Conservation (phyloP, 2,329 filamentous ascomycete species). For the Aspergillus unguis region DNA sequence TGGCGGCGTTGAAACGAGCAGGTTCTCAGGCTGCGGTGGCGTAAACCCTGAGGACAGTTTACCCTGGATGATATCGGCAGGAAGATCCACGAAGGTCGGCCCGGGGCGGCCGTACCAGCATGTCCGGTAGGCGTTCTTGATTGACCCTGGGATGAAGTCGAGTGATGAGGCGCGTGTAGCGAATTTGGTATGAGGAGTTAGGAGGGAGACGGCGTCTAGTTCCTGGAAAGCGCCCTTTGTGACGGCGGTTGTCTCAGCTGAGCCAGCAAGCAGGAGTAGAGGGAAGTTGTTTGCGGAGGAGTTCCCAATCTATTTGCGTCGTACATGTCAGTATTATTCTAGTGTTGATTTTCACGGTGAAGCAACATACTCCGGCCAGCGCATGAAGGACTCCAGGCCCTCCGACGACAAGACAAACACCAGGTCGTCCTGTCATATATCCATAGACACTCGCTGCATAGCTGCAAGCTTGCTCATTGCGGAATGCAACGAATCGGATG, state of each 20-base stretch:
- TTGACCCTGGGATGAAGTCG: slow-evolving; percentile 46
- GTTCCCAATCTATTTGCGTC: slow-evolving; percentile 43
- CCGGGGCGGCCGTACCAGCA: slow-evolving; percentile 56
- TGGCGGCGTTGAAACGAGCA: slow-evolving; percentile 39
- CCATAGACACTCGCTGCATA: slow-evolving; percentile 60
- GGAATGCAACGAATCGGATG: slow-evolving; percentile 57
- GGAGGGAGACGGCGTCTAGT: slow-evolving; percentile 52
- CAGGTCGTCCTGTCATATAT: slow-evolving; percentile 55
- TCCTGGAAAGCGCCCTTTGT: slow-evolving; percentile 58
- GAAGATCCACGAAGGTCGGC: slow-evolving; percentile 53
- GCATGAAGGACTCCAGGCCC: slow-evolving; percentile 58
- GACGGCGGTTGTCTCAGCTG: slow-evolving; percentile 50
- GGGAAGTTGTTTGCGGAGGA: slow-evolving; percentile 55
- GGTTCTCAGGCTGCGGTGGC: slow-evolving; percentile 27
- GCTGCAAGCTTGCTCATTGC: slow-evolving; percentile 58
- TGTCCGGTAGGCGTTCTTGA: slow-evolving; percentile 52
- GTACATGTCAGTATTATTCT: not conserved
- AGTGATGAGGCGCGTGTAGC: slow-evolving; percentile 46
- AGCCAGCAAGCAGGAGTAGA: slow-evolving; percentile 53
- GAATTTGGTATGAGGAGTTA: slow-evolving; percentile 54
- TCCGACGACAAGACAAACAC: slow-evolving; percentile 58
- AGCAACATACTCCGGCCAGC: slow-evolving; percentile 49
- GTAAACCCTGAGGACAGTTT: slow-evolving; percentile 20
- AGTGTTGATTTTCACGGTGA: not conserved
- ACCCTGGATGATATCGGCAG: slow-evolving; percentile 54